phyloP scores from a whole-genome alignment of 2,329 filamentous ascomycete genomes.

The Aureobasidium sp. region DNA sequence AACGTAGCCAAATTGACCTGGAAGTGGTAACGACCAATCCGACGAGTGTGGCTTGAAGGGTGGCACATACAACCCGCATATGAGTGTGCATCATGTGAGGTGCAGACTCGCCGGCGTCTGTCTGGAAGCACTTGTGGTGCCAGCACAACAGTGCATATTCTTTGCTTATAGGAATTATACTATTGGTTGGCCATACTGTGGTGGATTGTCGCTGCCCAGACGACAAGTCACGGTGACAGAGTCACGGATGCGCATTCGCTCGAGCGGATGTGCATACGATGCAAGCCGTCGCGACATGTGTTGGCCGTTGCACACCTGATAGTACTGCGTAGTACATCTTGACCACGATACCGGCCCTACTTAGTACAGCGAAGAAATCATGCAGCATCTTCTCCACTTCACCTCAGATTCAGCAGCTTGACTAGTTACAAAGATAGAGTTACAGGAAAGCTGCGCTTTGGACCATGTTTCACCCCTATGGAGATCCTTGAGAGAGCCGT shows the following conservation, averaged over 20 bases:
- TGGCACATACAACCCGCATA: conserved; percentile 11
- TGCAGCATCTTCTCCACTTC: neutral
- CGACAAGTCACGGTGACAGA: neutral
- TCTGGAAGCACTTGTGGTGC: conserved; percentile 9
- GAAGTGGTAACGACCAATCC: neutral
- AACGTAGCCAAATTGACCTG: neutral
- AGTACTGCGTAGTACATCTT: neutral
- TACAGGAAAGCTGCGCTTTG: neutral
- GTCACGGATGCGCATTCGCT: neutral
- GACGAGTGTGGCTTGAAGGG: neutral
- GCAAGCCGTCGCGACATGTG: conserved; percentile 2
- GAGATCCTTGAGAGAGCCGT: neutral
- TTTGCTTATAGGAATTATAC: neutral
- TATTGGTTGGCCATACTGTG: neutral
- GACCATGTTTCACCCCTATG: neutral
- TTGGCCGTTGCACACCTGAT: neutral
- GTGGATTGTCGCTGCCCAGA: neutral
- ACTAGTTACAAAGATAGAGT: neutral
- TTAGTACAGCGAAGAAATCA: neutral
- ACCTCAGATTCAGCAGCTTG: neutral
- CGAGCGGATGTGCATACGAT: conserved; percentile 1
- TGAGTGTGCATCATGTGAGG: conserved; percentile 13
- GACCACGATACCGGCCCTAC: neutral
- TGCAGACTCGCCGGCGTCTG: neutral
- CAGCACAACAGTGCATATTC: conserved; percentile 9